phyloP scores from a whole-genome alignment of 768 basidiomycete species.

The Tulasnella sp. region DNA sequence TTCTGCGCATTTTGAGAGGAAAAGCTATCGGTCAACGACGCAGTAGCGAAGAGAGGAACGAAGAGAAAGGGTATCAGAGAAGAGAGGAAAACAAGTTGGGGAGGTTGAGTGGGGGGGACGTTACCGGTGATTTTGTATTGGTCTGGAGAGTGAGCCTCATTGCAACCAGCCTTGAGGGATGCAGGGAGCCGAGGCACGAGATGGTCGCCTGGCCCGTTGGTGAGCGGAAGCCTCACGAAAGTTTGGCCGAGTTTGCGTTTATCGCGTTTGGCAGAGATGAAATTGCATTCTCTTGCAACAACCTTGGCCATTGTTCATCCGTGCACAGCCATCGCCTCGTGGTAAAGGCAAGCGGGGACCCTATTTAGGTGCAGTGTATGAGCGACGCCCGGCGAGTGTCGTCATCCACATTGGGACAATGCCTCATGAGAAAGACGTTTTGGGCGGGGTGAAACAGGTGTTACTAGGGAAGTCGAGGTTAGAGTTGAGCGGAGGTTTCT shows the following conservation, averaged over 20 bases:
- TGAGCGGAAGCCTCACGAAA: background rate
- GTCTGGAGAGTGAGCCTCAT: background rate
- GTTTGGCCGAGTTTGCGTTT: background rate
- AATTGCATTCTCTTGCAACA: background rate
- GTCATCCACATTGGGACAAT: background rate
- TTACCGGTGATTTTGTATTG: background rate
- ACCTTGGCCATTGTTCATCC: background rate
- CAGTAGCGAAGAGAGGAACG: background rate
- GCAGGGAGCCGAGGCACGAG: background rate
- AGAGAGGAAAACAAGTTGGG: background rate
- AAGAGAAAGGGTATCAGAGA: background rate
- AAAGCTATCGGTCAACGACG: background rate
- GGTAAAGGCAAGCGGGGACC: background rate
- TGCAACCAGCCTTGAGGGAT: background rate
- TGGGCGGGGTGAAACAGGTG: background rate
- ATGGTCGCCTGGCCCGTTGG: background rate
- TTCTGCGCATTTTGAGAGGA: background rate
- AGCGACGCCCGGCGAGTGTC: background rate
- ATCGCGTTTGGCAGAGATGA: background rate
- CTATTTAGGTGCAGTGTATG: background rate
- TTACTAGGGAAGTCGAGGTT: background rate
- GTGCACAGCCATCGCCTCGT: background rate
- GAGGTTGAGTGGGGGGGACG: background rate
- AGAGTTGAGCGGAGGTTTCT: background rate
- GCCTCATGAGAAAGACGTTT: background rate